A percentile compares a stretch with the other conserved stretches of the same genome.
Conservation (phyloP, 2,329 filamentous ascomycete genomes). For the Plenodomus lindquistii region DNA sequence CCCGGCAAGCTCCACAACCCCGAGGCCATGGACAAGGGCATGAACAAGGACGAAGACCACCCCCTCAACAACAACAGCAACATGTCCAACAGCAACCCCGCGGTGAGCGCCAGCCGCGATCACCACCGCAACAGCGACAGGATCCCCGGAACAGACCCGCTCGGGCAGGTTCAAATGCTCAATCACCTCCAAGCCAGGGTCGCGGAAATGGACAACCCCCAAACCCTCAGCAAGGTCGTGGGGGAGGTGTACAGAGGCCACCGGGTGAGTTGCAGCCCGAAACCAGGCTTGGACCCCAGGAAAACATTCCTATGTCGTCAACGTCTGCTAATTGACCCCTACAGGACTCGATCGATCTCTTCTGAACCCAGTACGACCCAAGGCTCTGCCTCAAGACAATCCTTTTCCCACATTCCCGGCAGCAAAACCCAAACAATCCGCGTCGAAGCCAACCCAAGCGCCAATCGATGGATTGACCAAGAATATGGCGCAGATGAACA, state of each 20-base stretch:
- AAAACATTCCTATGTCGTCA: background rate
- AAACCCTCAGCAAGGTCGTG: conserved; percentile 26
- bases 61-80: conserved; percentile 17
- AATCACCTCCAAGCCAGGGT: conserved; percentile 13
- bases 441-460: conserved; percentile 10
- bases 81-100: conserved; percentile 29
- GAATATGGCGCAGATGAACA: conserved; percentile 42
- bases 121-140: conserved; percentile 25
- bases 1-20: conserved; percentile 16
- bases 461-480: conserved; percentile 27
- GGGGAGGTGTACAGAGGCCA: conserved; percentile 25
- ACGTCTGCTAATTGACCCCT: conserved; percentile 8
- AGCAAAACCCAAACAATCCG: conserved; percentile 23
- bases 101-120: conserved; percentile 29
- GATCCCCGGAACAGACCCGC: conserved; percentile 31
- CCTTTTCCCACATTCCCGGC: conserved; percentile 54
- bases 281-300: background rate
- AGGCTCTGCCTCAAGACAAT: conserved; percentile 47
- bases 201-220: conserved; percentile 27
- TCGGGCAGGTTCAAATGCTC: conserved; percentile 29
- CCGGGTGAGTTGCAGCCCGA: conserved; percentile 28
- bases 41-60: conserved; percentile 19
- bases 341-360: conserved; percentile 38
- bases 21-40: conserved; percentile 20
- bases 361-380: conserved; percentile 32